Evolutionary conservation across 2,329 filamentous ascomycete species (phyloP), one percentile per base, ranked within the genome.

Genomic region (Ascochyta clinopodiicola): DNA sequence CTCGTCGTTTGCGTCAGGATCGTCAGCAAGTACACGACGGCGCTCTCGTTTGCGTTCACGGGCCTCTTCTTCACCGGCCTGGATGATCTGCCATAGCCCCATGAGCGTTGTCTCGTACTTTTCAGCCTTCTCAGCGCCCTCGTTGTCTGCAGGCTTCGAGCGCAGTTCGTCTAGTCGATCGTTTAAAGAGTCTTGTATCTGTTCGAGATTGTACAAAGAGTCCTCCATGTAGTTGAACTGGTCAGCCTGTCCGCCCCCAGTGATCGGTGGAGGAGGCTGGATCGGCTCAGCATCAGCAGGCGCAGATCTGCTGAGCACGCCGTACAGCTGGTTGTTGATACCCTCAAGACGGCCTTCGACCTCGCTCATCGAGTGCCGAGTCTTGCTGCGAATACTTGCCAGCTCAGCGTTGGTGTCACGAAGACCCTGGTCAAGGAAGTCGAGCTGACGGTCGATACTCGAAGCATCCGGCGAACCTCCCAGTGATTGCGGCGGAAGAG

Each of bases 201-300:
- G 71, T 35, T 73, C 69, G 7, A 77, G 64, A 7, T 77, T 77
- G 36, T 80, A 79, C 45, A 92, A 74, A 2, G 83, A 84, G 25
- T 85, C 79, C 60, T 90, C 84, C 60, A 92, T 80, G 64, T 90
- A 91, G 42, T 80, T 77, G 37, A 92, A 77, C 64, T 95, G 91
- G 24, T 86, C 84, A 42, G 89, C 82, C 6, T 91, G 74, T 24
- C 83, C 84, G 39, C 82, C 80, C 5, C 83, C 83, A 1, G 82
- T 80, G 3, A 82, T 75, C 32, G 82, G 76, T 3, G 89, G 88
- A 5, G 87, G 86, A 24, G 83, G 80, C 12, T 84, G 81, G 44
- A 86, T 70, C 19, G 80, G 76, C 39, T 80, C 75, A 15, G 79
- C 69, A 35, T 76, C 72, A 15, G 91, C 80, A 46, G 88, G 77